Evolutionary conservation across 108 stramenopile genomes (phyloP), one percentile per base, ranked within the genome.

Genomic region (Pinguiococcus pyrenoidosus): DNA sequence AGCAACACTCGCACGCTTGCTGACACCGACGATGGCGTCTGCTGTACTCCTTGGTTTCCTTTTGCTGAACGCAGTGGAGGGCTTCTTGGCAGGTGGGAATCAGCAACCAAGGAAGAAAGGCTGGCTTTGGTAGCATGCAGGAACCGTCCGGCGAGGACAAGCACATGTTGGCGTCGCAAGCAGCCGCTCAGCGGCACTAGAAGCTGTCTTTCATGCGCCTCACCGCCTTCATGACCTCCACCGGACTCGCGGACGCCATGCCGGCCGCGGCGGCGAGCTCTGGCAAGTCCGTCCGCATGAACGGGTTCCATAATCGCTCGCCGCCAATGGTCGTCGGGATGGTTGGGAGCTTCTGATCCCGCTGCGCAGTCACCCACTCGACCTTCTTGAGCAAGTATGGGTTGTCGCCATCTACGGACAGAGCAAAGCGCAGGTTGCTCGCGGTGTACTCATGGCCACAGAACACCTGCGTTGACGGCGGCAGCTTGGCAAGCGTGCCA

Each of bases 381-480:
- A 66, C 41, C 18, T 73, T 59, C 13, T 61, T 40, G 32, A 26
- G 43, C 10, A 77, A 13, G 8, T 29, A 69, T 12, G 33, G 26
- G 51, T 72, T 79, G 10, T 73, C 62, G 0, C 69, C 74, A 32
- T 81, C 78, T 24, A 76, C 64, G 37, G 48, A 62, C 32, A 29
- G 21, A n/a, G 76, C 76, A 41, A 80, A 82, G 29, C 40, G 42
- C 21, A 72, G 68, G 67, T 82, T 82, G 45, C 62, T 53, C 29
- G 55, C 55, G 1, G 79, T 80, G 58, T 82, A 82, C 36, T 82
- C 79, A 37, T 82, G 81, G 13, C 77, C 77, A 40, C 75, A 75
- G 54, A 66, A 80, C 16, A 82, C 73, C 2, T 41, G 39, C 7
- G 79, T 80, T 43, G 71, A 43, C 16, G 65, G 59, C 12, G 78